Conservation (phyloP, 164 flowering plant genomes). For the Sextonia rubra region DNA sequence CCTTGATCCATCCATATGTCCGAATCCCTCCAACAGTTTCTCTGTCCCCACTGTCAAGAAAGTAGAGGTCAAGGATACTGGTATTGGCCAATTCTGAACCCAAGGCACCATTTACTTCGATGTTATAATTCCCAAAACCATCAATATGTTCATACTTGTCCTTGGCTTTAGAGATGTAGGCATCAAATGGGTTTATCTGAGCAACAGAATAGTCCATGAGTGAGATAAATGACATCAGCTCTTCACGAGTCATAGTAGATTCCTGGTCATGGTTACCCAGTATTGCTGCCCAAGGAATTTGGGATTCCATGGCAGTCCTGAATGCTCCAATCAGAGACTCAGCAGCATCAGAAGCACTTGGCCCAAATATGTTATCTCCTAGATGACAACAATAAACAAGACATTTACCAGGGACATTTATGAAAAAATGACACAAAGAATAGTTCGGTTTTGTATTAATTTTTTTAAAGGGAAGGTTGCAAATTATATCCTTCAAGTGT, state of each 20-base stretch:
- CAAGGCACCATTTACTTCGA: constrained; percentile 56
- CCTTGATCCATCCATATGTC: constrained; percentile 88
- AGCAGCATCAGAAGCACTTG: constrained; percentile 79
- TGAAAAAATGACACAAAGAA: no score
- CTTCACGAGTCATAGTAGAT: constrained; percentile 85
- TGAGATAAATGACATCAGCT: constrained; percentile 69
- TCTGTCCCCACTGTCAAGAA: constrained; percentile 90
- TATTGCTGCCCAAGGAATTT: constrained; percentile 91
- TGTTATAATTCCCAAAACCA: constrained; percentile 86
- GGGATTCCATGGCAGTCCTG: constrained; percentile 56
- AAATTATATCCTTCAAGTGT: no score
- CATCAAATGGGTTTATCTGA: constrained; percentile 46
- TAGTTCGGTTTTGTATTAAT: no score
- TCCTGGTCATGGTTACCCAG: constrained; percentile 96
- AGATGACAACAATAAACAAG: not conserved
- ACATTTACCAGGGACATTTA: constrained; percentile 3
- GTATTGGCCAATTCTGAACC: constrained; percentile 62
- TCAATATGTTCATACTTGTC: constrained; percentile 35
- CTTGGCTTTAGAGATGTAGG: constrained; percentile 12
- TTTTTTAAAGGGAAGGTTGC: no score
- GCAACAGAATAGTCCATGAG: constrained; percentile 83
- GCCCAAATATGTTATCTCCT: constrained; percentile 93
- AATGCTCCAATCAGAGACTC: constrained; percentile 71
- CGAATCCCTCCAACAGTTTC: constrained; percentile 47
- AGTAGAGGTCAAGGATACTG: constrained; percentile 68